Percentiles rank a stretch among this genome's conserved stretches.
Conservation (phyloP, 805 yeast genomes). For the Wickerhamomyces chambardii region DNA sequence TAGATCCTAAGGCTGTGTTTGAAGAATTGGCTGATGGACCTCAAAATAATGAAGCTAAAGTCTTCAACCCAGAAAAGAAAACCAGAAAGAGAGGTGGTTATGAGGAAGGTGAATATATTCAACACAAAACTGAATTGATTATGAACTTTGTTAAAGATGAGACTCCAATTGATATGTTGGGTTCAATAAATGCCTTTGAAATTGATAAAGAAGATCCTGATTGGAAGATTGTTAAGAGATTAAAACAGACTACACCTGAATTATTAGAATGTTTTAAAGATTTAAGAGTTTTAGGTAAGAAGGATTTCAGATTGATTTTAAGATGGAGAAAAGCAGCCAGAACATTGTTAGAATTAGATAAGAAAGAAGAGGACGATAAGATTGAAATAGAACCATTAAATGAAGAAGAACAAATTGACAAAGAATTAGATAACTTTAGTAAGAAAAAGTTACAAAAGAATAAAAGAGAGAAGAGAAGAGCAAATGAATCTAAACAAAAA, state of each 20-base stretch:
- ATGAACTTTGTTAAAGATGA: constrained; percentile 76
- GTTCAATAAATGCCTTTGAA: constrained; percentile 57
- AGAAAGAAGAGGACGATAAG: constrained; percentile 30
- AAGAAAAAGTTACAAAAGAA: constrained; percentile 59
- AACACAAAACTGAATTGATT: constrained; percentile 62
- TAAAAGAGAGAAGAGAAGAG: constrained; percentile 76
- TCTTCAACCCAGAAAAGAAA: constrained; percentile 90
- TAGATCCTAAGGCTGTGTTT: constrained; percentile 90
- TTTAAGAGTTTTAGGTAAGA: constrained; percentile 87
- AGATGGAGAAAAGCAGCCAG: constrained; percentile 89
- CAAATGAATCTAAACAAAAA: constrained; percentile 78
- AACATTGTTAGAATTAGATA: constrained; percentile 59
- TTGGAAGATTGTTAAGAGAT: constrained; percentile 60
- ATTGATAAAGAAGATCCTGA: constrained; percentile 55
- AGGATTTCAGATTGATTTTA: constrained; percentile 79
- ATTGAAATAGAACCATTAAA: constrained; percentile 62
- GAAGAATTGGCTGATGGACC: constrained; percentile 78
- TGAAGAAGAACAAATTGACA: constrained; percentile 85
- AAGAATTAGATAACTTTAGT: constrained; percentile 68
- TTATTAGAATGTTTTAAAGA: constrained; percentile 80
- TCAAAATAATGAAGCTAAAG: constrained; percentile 81
- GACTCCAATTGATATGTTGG: constrained; percentile 79
- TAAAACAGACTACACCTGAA: constrained; percentile 74
- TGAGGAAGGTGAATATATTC: constrained; percentile 81
- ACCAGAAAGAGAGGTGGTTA: constrained; percentile 92